A percentile compares a stretch with the other conserved stretches of the same genome.
Evolutionary conservation across 305 asterid species (phyloP).

Genomic region (Solanum hybrid): DNA sequence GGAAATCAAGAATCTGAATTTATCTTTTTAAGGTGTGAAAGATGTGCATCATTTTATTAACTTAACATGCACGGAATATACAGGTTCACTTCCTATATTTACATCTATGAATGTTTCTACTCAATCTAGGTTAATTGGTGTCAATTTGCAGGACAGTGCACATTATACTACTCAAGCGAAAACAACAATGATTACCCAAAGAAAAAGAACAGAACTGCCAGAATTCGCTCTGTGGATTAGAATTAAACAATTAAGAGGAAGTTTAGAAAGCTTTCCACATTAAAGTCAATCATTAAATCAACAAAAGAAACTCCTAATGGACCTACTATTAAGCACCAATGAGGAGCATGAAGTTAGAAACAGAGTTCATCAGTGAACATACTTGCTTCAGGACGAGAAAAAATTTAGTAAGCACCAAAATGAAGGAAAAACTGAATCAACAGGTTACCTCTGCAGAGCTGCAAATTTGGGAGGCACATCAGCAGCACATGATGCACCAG

Average conservation of each 20-base stretch:
- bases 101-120: background rate
- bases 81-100: conserved; percentile 1
- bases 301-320: background rate
- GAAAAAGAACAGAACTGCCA: background rate
- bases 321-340: background rate
- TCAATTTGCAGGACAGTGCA: background rate
- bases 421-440: background rate
- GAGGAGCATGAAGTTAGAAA: background rate
- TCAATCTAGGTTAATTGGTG: background rate
- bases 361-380: background rate
- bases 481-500: conserved; percentile 75
- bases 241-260: background rate
- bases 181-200: background rate
- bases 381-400: background rate
- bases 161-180: background rate
- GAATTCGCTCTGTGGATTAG: background rate
- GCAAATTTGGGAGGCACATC: conserved; percentile 62
- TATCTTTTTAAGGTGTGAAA: background rate
- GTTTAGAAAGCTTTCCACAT: background rate
- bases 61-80: background rate
- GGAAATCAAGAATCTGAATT: background rate
- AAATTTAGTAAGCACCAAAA: background rate
- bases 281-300: background rate
- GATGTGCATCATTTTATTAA: background rate
- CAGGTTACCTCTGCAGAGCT: conserved; percentile 65